phyloP scores from a whole-genome alignment of 2,329 filamentous ascomycete species.

The Orbilia javanica region DNA sequence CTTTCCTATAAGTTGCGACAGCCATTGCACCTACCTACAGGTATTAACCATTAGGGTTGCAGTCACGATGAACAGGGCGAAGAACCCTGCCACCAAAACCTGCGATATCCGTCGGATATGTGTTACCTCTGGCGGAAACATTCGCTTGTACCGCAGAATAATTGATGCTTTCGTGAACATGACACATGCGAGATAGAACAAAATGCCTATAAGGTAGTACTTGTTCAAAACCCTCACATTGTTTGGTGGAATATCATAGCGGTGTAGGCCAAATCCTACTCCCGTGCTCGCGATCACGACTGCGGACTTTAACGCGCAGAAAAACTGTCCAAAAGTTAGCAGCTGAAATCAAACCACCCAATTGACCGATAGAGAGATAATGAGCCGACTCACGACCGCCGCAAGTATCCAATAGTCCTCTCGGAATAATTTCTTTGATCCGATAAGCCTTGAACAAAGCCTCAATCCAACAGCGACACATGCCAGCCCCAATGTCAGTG shows the following conservation, averaged over 20 bases:
- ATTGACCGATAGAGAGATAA: neutral
- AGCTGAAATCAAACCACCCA: neutral
- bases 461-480: slow-evolving; percentile 23
- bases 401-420: slow-evolving; percentile 31
- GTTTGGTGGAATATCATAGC: slow-evolving; percentile 16
- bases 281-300: slow-evolving; percentile 23
- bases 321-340: slow-evolving; percentile 2
- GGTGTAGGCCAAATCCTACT: slow-evolving; percentile 25
- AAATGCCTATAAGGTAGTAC: slow-evolving; percentile 28
- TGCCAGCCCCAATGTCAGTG: slow-evolving; percentile 19
- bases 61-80: slow-evolving; percentile 10
- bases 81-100: slow-evolving; percentile 21
- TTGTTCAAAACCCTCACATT: slow-evolving; percentile 23
- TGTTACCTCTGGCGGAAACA: slow-evolving; percentile 36
- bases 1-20: neutral
- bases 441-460: slow-evolving; percentile 21
- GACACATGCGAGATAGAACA: slow-evolving; percentile 26
- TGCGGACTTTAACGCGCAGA: slow-evolving; percentile 23
- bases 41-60: slow-evolving; percentile 24
- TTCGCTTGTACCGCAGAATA: slow-evolving; percentile 24
- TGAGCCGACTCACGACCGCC: slow-evolving; percentile 9
- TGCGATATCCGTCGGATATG: slow-evolving; percentile 25
- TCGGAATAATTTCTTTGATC: slow-evolving; percentile 20
- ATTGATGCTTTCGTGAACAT: slow-evolving; percentile 35
- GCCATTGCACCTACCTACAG: neutral